Evolutionary conservation across 768 basidiomycete genomes (phyloP), one percentile per base, ranked within the genome.

Genomic region (Dentipellis sp.): DNA sequence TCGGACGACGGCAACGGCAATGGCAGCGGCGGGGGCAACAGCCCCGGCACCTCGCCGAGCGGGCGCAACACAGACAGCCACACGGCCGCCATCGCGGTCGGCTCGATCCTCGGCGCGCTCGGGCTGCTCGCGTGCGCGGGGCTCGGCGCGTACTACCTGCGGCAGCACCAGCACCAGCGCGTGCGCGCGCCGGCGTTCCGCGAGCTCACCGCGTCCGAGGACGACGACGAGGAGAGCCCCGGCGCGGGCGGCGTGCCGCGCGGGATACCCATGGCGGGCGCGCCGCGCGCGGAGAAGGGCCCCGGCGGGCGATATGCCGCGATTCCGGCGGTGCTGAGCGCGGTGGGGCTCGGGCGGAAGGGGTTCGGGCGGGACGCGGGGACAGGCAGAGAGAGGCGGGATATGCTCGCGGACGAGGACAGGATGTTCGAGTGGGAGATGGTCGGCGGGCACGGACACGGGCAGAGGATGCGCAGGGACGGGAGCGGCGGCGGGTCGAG

Each of bases 331-430:
- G 65, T 57, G 45, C 62, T 74, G 35, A 71, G 69, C 21, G 67
- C 69, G n/a, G 58, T 74, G 36, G 69, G 72, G 16, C 51, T 34
- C 37, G 37, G 48, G 39, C 51, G 48, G 12, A 14, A 29, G 22
- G 29, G 42, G 62, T 49, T 60, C 16, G 56, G 56, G 11, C 60
- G 14, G 39, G 14, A n/a, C n/a, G n/a, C n/a, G n/a, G 10, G 10
- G 39, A 40, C 39, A n/a, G n/a, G 10, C 10, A 10, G 10, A 10
- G 39, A 73, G 54, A 75, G 88, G 34, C 75, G 78, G 34, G 86
- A 91, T 65, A 89, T 91, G 79, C 77, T 90, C 36, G 86, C 81
- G 3, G 87, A 91, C 54, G 88, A 90, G 67, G 88, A 90, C 62
- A 73, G 76, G 2, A 73, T 75, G 48, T 59, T 62, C n/a, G 45